Base-by-base conservation (phyloP, 2,329 filamentous ascomycete species). In the Sclerotinia glacialis region DNA sequence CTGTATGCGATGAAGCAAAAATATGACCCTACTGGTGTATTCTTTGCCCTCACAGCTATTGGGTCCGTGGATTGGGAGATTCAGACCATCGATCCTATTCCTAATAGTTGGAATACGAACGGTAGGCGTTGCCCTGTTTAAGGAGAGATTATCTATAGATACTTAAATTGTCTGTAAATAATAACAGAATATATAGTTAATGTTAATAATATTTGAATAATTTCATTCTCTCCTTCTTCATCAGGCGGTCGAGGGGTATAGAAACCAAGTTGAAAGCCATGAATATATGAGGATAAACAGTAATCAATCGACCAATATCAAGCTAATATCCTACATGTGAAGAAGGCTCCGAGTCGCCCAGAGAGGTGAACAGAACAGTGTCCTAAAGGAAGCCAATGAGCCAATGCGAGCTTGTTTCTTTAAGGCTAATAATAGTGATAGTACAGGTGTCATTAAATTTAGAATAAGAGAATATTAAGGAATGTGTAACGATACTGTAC, bases 11-110 rank as follows among this genome's bases (percentile, higher is more conserved):
- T 72, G 42, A 72, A 72, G 67, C 67, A 68, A 52, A 31, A 28
- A 23, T 60, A 64, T 23, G 70, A 71, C 65, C 71, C 71, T 7
- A 64, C 53, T n/a, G 64, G 67, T 42, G 26, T 72, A 5, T 71
- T 72, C 6, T 71, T 50, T 31, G 68, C 69, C 5, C 37, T 58
- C 37, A 72, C 69, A 0, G 68, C 69, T 5, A 67, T 72, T 4
- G 69, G 70, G 18, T 70, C 69, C 34, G 70, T 67, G 60, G 71
- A 72, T 42, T 85, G 82, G 82, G 72, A 73, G 31, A 69, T 70
- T 4, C 21, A 58, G 23, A 66, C 62, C 2, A 49, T 54, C 14
- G 47, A 66, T 66, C 63, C 68, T 23, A 42, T 70, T 67, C 65
- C 66, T 16, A 64, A 68, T 26, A 63, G 49, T 40, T 63, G 60